Conservation (phyloP, 257 asterid genomes). For the Oldenlandia corymbosa region DNA sequence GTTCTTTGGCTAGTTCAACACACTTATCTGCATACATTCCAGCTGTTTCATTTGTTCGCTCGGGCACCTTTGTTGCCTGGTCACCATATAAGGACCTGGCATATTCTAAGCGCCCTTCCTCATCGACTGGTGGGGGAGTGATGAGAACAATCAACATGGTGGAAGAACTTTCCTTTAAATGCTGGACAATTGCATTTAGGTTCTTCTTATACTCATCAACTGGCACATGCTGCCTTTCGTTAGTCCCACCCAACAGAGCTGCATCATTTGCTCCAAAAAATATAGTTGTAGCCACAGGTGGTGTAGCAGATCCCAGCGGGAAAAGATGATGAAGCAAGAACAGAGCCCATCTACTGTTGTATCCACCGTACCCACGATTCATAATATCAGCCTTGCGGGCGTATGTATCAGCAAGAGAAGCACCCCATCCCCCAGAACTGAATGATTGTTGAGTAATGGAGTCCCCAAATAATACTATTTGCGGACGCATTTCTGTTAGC, state of each 20-base stretch:
- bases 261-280: constrained; percentile 97
- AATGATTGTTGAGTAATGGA: constrained; percentile 78
- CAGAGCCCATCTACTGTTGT: constrained; percentile 90
- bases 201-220: constrained; percentile 81
- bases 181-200: constrained; percentile 55
- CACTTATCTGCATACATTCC: constrained; percentile 70
- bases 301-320: constrained; percentile 53
- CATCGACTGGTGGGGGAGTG: constrained; percentile 86
- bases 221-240: constrained; percentile 83
- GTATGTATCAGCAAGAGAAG: constrained; percentile 67
- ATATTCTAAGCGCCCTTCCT: constrained; percentile 58
- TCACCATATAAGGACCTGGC: constrained; percentile 82
- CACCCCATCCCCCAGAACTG: constrained; percentile 90
- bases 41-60: constrained; percentile 64
- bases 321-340: constrained; percentile 81
- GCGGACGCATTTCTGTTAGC: constrained; percentile 52
- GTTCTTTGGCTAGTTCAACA: constrained; percentile 59
- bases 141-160: constrained; percentile 59
- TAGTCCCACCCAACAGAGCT: constrained; percentile 61
- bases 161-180: constrained; percentile 62
- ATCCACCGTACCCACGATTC: constrained; percentile 92
- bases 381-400: constrained; percentile 84
- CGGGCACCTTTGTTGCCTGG: constrained; percentile 60
- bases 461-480: constrained; percentile 79
- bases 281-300: constrained; percentile 65